A percentile compares a stretch with the other conserved stretches of the same genome.
Conservation (phyloP, 768 basidiomycete genomes). For the Lactarius sp. region DNA sequence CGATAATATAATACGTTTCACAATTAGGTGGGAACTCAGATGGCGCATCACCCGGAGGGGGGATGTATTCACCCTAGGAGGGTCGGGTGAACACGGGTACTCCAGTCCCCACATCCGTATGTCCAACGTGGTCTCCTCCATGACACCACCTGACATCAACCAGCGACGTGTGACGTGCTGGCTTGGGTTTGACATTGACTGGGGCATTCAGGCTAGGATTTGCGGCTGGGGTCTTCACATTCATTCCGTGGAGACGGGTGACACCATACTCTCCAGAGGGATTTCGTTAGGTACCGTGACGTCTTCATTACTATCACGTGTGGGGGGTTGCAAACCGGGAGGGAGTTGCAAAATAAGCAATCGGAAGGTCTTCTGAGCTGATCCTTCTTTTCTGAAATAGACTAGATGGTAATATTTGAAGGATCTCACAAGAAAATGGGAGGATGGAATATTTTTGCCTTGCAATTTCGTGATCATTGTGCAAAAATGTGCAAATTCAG, state of each 20-base stretch:
- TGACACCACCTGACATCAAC: background rate
- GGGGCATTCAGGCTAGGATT: background rate
- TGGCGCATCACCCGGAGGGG: background rate
- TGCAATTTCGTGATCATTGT: too few species aligned
- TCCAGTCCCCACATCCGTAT: constrained; percentile 20
- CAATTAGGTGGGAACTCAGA: background rate
- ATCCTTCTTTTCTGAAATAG: too few species aligned
- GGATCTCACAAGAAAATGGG: too few species aligned
- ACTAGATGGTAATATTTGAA: too few species aligned
- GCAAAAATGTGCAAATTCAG: too few species aligned
- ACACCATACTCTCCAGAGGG: constrained; percentile 7
- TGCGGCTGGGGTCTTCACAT: background rate
- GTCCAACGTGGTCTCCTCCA: background rate
- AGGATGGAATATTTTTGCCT: too few species aligned
- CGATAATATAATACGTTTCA: background rate
- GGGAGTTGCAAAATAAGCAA: too few species aligned
- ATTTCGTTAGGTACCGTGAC: background rate
- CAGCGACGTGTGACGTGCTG: background rate
- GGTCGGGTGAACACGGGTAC: background rate
- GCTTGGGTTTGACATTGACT: background rate
- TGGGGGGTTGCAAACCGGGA: too few species aligned
- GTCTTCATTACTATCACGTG: too few species aligned
- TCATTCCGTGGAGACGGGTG: background rate
- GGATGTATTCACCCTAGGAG: background rate
- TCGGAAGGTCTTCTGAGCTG: too few species aligned